Conservation (phyloP, 495 filamentous ascomycete species). For the Staphylotrichum tortipilum region DNA sequence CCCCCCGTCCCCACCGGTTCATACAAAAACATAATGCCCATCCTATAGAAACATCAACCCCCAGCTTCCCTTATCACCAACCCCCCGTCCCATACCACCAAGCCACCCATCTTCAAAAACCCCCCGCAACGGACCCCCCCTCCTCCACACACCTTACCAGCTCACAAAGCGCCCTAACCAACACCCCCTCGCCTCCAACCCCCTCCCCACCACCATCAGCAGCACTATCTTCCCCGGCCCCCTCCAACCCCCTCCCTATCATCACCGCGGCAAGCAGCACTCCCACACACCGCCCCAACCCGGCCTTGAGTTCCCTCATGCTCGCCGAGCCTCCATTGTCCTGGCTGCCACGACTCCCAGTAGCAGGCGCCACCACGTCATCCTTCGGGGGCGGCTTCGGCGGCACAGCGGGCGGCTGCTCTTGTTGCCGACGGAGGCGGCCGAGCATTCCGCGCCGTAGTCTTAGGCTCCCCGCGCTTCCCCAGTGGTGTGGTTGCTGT, state of each 20-base stretch:
- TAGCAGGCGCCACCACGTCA: not conserved
- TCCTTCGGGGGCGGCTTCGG: too few species aligned
- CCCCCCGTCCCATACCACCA: too few species aligned
- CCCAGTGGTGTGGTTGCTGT: not conserved
- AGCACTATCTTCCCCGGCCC: not conserved
- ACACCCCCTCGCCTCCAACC: slow-evolving; percentile 22
- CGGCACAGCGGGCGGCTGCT: too few species aligned
- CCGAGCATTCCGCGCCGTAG: too few species aligned
- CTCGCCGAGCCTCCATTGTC: not conserved
- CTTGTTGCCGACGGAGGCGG: too few species aligned
- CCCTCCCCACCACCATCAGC: too few species aligned
- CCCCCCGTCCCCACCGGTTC: too few species aligned
- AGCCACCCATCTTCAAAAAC: not conserved
- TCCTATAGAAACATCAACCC: too few species aligned
- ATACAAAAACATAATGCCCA: too few species aligned
- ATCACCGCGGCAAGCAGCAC: slow-evolving; percentile 33
- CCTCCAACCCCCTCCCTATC: slow-evolving; percentile 4
- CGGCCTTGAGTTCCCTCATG: slow-evolving; percentile 27
- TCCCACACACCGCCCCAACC: slow-evolving; percentile 31
- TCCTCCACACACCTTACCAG: slow-evolving; percentile 35
- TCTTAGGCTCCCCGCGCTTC: too few species aligned
- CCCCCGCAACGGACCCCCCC: not conserved
- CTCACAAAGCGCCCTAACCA: slow-evolving; percentile 37
- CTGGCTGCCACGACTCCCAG: not conserved
- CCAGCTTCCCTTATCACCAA: too few species aligned